These are phyloP conservation scores for Hamigera avellanea DNA, from an alignment of 495 filamentous ascomycete species.

Conservation along the genomic window DNA sequence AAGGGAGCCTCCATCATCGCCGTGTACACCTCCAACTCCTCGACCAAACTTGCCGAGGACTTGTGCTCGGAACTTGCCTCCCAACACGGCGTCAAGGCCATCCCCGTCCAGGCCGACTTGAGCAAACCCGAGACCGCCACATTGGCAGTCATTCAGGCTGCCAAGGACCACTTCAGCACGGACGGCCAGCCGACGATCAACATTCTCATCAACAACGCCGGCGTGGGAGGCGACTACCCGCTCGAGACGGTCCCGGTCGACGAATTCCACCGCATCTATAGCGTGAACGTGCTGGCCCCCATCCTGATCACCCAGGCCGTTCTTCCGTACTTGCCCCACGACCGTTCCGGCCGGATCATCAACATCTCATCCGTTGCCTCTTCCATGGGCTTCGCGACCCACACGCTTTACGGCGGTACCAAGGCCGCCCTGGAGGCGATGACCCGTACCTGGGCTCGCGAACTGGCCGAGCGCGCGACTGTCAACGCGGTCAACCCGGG, in stretches of 20 bases:
- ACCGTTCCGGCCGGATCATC: slow-evolving; percentile 69
- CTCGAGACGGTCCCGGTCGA: slow-evolving; percentile 48
- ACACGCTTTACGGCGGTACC: slow-evolving; percentile 76
- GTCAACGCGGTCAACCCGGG: slow-evolving; percentile 88
- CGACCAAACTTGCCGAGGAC: slow-evolving; percentile 24
- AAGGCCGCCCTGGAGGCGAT: slow-evolving; percentile 85
- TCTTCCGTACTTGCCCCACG: slow-evolving; percentile 55
- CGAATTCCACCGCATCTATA: slow-evolving; percentile 60
- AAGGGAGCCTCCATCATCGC: slow-evolving; percentile 62
- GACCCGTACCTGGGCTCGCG: slow-evolving; percentile 80
- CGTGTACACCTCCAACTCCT: slow-evolving; percentile 55
- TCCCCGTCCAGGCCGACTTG: slow-evolving; percentile 47
- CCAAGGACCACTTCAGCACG: slow-evolving; percentile 39
- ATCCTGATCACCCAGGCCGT: slow-evolving; percentile 65
- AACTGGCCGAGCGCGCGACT: slow-evolving; percentile 65
- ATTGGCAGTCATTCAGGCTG: slow-evolving; percentile 16
- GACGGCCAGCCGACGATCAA: slow-evolving; percentile 57
- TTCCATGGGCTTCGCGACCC: slow-evolving; percentile 53
- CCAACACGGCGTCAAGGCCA: slow-evolving; percentile 27
- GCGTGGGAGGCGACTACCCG: too few species aligned
- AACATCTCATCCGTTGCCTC: slow-evolving; percentile 66
- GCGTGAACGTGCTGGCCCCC: slow-evolving; percentile 76
- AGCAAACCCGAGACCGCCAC: slow-evolving; percentile 33
- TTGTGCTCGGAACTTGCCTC: slow-evolving; percentile 32
- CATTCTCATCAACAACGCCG: slow-evolving; percentile 86